Percentiles rank a stretch among this genome's conserved stretches.
These are phyloP conservation scores for Entomortierella beljakovae DNA, from an alignment of 192 early-diverging fungal genomes.

Conservation along the genomic window DNA sequence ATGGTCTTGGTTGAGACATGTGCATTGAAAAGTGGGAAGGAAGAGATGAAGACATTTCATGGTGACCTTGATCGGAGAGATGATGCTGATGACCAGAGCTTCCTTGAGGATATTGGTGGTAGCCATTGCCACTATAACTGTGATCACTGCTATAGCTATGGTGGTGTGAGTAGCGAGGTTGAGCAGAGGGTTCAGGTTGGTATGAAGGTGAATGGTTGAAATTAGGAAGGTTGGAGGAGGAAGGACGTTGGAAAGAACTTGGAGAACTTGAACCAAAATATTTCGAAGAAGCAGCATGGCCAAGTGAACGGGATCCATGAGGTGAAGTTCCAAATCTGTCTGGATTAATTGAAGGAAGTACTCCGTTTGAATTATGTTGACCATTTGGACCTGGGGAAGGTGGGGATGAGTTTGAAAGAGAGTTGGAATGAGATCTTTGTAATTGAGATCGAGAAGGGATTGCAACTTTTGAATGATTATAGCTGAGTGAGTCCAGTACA, in stretches of 20 bases:
- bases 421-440: constrained; percentile 45
- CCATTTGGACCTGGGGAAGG: constrained; percentile 46
- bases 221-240: background rate
- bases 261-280: constrained; percentile 50
- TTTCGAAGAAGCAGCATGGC: constrained; percentile 34
- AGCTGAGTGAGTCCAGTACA: constrained; percentile 42
- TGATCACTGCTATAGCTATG: constrained; percentile 30
- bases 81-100: constrained; percentile 29
- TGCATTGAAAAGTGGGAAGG: constrained; percentile 47
- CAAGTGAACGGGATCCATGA: constrained; percentile 26
- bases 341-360: constrained; percentile 24
- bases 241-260: constrained; percentile 28
- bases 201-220: constrained; percentile 30
- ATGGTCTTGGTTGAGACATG: constrained; percentile 21
- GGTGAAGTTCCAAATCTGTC: constrained; percentile 37
- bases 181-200: constrained; percentile 8
- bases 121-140: background rate
- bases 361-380: constrained; percentile 25
- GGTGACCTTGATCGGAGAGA: constrained; percentile 33
- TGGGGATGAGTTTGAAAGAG: constrained; percentile 40
- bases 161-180: constrained; percentile 38
- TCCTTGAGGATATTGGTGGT: constrained; percentile 30
- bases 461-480: constrained; percentile 40
- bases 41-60: constrained; percentile 50
- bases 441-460: constrained; percentile 50